Conservation (phyloP, 2,329 filamentous ascomycete genomes). For the Pseudogymnoascus verrucosus region DNA sequence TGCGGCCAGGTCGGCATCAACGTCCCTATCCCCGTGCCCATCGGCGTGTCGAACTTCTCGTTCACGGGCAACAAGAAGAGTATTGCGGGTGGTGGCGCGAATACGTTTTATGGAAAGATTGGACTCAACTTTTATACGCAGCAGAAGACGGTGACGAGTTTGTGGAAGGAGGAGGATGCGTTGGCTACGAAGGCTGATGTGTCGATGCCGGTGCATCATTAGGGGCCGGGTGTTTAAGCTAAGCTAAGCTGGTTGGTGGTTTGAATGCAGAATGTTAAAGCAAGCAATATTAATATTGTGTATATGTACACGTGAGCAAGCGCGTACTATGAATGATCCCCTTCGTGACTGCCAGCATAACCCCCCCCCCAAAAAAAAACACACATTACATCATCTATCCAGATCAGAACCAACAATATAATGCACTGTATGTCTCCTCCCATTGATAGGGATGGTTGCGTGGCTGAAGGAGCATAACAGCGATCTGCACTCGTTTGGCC, state of each 20-base stretch:
- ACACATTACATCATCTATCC: not conserved
- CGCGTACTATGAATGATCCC: not conserved
- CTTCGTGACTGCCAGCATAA: not conserved
- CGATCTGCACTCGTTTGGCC: not conserved
- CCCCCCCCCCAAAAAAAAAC: not conserved
- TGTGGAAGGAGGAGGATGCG: slow-evolving; percentile 83
- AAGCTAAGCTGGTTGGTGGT: not conserved
- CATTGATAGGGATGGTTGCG: not conserved
- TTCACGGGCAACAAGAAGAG: slow-evolving; percentile 81
- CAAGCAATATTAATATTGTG: not conserved
- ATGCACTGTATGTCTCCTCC: not conserved
- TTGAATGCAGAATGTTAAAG: not conserved
- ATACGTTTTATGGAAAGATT: slow-evolving; percentile 90
- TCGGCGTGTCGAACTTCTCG: slow-evolving; percentile 56
- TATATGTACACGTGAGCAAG: not conserved
- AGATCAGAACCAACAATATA: not conserved
- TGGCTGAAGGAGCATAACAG: not conserved
- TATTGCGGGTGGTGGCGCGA: slow-evolving; percentile 83
- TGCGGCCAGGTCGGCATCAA: slow-evolving; percentile 83
- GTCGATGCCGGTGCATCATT: slow-evolving; percentile 68
- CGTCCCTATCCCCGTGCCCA: slow-evolving; percentile 63
- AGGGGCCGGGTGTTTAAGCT: slow-evolving; percentile 9
- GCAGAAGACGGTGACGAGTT: slow-evolving; percentile 89
- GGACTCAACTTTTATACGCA: slow-evolving; percentile 95
- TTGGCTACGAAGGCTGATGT: slow-evolving; percentile 78